A percentile compares a stretch with the other conserved stretches of the same genome.
phyloP scores from a whole-genome alignment of 2,329 filamentous ascomycete genomes.

The Phaeomoniella chlamydospora region DNA sequence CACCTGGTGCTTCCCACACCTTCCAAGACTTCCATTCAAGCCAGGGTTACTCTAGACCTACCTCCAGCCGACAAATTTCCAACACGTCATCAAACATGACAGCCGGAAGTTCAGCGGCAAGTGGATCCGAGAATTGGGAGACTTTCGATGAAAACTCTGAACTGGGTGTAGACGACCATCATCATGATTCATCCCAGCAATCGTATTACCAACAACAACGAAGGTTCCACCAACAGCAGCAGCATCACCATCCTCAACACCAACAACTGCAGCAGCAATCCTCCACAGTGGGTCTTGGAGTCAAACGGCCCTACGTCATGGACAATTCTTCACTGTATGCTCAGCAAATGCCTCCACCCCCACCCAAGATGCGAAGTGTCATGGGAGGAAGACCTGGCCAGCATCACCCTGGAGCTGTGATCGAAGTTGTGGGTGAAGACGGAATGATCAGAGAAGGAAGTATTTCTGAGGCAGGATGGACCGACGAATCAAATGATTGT shows the following conservation, averaged over 20 bases:
- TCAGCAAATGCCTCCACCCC: constrained; percentile 13
- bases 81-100: constrained; percentile 41
- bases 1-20: constrained; percentile 22
- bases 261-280: constrained; percentile 13
- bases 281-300: constrained; percentile 5
- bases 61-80: constrained; percentile 49
- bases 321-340: constrained; percentile 1
- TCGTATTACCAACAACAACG: constrained; percentile 26
- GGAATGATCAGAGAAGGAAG: constrained; percentile 30
- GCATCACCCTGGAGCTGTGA: constrained; percentile 30
- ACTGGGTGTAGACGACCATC: constrained; percentile 58
- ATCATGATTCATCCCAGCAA: constrained; percentile 61
- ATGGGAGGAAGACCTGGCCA: constrained; percentile 23
- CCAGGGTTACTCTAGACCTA: constrained; percentile 13
- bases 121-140: constrained; percentile 94
- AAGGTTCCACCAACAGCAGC: constrained; percentile 12
- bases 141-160: constrained; percentile 80
- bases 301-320: constrained; percentile 7
- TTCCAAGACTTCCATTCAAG: constrained; percentile 26
- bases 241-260: constrained; percentile 16
- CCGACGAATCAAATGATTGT: constrained; percentile 32
- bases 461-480: constrained; percentile 33
- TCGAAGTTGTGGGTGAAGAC: constrained; percentile 24
- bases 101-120: constrained; percentile 47
- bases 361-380: constrained; percentile 19